Conservation (phyloP, 257 asterid species). For the Orobanche coerulescens region DNA sequence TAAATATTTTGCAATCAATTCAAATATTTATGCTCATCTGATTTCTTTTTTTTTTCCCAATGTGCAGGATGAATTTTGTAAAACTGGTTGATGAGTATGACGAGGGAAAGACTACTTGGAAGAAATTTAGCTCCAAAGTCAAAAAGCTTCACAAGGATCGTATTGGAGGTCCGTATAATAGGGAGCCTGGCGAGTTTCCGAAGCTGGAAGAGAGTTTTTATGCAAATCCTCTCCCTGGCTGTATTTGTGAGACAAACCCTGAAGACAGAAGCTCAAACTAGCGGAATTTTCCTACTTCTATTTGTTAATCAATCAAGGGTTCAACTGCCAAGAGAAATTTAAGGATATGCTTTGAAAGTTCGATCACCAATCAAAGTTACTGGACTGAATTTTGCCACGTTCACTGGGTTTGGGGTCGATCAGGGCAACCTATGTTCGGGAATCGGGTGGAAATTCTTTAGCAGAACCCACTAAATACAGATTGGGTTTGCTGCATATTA, state of each 20-base stretch:
- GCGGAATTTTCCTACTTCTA: conserved; percentile 8
- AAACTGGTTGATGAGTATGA: conserved; percentile 75
- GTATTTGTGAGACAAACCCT: conserved; percentile 64
- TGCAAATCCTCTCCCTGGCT: conserved; percentile 88
- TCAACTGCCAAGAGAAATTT: background rate
- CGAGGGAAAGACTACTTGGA: conserved; percentile 67
- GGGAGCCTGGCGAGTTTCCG: conserved; percentile 82
- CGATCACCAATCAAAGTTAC: conserved; percentile 9
- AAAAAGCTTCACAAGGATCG: conserved; percentile 65
- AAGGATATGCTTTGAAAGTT: conserved; percentile 17
- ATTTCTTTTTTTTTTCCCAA: conserved; percentile 1
- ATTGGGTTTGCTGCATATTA: conserved; percentile 25
- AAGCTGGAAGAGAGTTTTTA: conserved; percentile 92
- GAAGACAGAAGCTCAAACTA: conserved; percentile 26
- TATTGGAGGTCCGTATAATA: conserved; percentile 71
- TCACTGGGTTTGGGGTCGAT: too few relatives aligned
- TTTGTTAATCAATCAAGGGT: background rate
- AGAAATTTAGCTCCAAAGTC: conserved; percentile 70
- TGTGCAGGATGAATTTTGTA: conserved; percentile 66
- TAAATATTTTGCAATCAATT: background rate
- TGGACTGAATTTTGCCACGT: conserved; percentile 3
- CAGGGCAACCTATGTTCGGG: too few relatives aligned
- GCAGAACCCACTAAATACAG: background rate
- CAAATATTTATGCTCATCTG: background rate
- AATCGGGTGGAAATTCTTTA: background rate